Conservation (phyloP, 75 land plant species). For the Pinus tabuliformis region DNA sequence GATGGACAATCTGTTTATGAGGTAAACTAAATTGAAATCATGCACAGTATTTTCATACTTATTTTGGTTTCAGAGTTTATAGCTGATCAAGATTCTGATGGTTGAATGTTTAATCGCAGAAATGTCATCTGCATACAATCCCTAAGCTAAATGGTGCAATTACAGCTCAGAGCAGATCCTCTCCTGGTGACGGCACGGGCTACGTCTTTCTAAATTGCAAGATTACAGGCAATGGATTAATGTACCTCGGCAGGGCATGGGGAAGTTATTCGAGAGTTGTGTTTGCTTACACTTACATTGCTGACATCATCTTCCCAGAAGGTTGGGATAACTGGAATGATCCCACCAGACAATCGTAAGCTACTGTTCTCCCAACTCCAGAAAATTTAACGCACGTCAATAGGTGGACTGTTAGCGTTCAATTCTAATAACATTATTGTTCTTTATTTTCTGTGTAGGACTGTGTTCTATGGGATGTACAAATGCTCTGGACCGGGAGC, state of each 20-base stretch:
- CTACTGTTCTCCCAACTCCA: background rate
- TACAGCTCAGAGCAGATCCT: constrained; percentile 56
- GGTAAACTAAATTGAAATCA: background rate
- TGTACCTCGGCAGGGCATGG: constrained; percentile 75
- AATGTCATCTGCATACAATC: constrained; percentile 54
- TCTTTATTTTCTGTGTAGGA: constrained; percentile 20
- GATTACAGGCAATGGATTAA: constrained; percentile 47
- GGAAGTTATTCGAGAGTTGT: constrained; percentile 67
- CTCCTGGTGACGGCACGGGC: constrained; percentile 49
- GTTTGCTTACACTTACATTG: constrained; percentile 52
- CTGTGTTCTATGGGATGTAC: constrained; percentile 53
- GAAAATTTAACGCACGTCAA: background rate
- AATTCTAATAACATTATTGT: background rate
- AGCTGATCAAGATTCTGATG: background rate
- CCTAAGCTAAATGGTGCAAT: constrained; percentile 52
- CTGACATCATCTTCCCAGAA: constrained; percentile 42
- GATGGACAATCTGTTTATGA: constrained; percentile 16
- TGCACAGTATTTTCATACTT: background rate
- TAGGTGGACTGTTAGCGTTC: background rate
- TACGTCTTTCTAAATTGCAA: constrained; percentile 53
- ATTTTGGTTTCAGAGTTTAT: background rate
- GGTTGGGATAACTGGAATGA: constrained; percentile 64
- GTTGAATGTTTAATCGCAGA: constrained; percentile 19
- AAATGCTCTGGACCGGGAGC: constrained; percentile 54
- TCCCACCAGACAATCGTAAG: constrained; percentile 22